Percentiles rank a stretch among this genome's conserved stretches.
phyloP scores from a whole-genome alignment of 2,329 filamentous ascomycete species.

The Onygenales sp. region DNA sequence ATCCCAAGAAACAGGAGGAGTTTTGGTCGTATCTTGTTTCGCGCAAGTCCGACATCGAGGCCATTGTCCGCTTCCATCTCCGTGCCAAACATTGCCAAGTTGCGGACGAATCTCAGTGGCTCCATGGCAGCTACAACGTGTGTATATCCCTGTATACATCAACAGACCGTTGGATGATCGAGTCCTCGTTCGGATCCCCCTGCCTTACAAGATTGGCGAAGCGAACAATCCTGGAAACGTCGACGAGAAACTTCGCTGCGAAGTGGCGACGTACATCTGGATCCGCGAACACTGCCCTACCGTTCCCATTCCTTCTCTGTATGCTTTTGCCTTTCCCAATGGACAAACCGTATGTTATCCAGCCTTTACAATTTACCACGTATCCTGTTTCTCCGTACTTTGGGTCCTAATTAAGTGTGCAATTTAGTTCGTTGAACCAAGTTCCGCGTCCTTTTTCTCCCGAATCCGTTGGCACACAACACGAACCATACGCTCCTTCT shows the following conservation, averaged over 20 bases:
- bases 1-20: conserved; percentile 10
- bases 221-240: conserved; percentile 27
- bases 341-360: conserved; percentile 17
- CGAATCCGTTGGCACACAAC: conserved; percentile 16
- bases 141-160: conserved; percentile 18
- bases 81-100: conserved; percentile 6
- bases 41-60: conserved; percentile 8
- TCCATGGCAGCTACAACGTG: conserved; percentile 18
- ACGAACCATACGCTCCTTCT: conserved; percentile 13
- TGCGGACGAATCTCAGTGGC: conserved; percentile 10
- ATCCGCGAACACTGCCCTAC: conserved; percentile 28
- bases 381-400: neutral
- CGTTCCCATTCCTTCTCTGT: conserved; percentile 27
- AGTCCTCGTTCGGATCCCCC: conserved; percentile 16
- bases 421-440: conserved; percentile 8
- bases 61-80: conserved; percentile 10
- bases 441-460: conserved; percentile 10
- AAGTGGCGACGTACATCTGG: conserved; percentile 33
- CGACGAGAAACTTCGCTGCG: conserved; percentile 35
- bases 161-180: conserved; percentile 12
- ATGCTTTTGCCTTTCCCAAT: conserved; percentile 25
- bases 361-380: neutral
- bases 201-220: conserved; percentile 28
- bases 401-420: neutral
- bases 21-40: conserved; percentile 8